Conservation (phyloP, 257 asterid species). For the Prunella vulgaris region DNA sequence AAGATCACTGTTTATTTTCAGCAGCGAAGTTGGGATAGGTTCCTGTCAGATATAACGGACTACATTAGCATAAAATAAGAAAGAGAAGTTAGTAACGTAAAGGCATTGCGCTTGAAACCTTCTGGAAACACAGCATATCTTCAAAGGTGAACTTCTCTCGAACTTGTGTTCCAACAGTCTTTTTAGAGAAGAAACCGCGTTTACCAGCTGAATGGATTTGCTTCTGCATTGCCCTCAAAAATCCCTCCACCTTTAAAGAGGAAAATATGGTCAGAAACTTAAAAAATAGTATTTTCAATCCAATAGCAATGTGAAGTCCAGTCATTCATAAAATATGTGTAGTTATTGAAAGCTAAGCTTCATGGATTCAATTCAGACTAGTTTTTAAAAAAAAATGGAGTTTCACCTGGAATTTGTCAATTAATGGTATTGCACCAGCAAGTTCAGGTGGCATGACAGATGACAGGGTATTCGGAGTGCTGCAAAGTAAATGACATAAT, state of each 20-base stretch:
- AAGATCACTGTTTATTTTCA: conserved; percentile 77
- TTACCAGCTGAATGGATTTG: conserved; percentile 81
- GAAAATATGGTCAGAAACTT: conserved; percentile 12
- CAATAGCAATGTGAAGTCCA: conserved; percentile 13
- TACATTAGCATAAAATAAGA: conserved; percentile 21
- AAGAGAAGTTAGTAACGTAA: conserved; percentile 5
- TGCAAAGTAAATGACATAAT: conserved; percentile 34
- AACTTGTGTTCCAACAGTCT: conserved; percentile 60
- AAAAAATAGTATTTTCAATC: not conserved
- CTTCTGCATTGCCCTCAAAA: conserved; percentile 95
- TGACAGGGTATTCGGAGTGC: conserved; percentile 80
- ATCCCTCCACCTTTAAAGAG: conserved; percentile 72
- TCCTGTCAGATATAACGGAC: conserved; percentile 51
- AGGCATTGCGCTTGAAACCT: conserved; percentile 43
- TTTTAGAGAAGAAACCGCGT: conserved; percentile 89
- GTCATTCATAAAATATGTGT: not conserved
- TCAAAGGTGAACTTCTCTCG: conserved; percentile 88
- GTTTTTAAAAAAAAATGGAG: not conserved
- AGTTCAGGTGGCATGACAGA: conserved; percentile 87
- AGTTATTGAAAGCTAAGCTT: not conserved
- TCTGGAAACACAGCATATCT: conserved; percentile 95
- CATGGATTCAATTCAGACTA: not conserved
- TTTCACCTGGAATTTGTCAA: conserved; percentile 86
- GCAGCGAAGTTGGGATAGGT: conserved; percentile 79
- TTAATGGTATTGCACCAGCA: conserved; percentile 83